Evolutionary conservation across 148 eudicot species (phyloP).

Genomic region (Camellia japonica): DNA sequence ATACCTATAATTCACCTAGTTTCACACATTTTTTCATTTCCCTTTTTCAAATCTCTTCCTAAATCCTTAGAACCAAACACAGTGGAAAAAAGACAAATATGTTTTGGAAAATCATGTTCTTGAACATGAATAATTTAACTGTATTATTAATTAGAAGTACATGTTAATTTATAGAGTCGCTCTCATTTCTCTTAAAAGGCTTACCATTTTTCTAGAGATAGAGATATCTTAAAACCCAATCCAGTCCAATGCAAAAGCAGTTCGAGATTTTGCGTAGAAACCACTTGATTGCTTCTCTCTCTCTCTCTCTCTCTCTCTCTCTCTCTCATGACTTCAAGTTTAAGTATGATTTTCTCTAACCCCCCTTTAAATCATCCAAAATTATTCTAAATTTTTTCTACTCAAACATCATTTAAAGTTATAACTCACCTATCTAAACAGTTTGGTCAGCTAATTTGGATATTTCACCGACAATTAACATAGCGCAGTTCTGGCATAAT

Average conservation of each 20-base stretch:
- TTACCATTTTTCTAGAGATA: not conserved
- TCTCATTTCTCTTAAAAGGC: too few relatives aligned
- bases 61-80: too few relatives aligned
- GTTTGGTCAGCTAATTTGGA: not conserved
- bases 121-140: conserved; percentile 1
- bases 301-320: conserved; percentile 20
- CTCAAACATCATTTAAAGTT: conserved; percentile 10
- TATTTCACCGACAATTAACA: not conserved
- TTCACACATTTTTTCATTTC: too few relatives aligned
- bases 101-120: not conserved
- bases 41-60: too few relatives aligned
- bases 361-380: conserved; percentile 23
- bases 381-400: not conserved
- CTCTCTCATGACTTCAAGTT: conserved; percentile 54
- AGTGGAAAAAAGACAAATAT: too few relatives aligned
- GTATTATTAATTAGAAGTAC: conserved; percentile 29
- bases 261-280: conserved; percentile 60
- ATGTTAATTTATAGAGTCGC: conserved; percentile 20
- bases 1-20: too few relatives aligned
- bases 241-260: conserved; percentile 46
- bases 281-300: conserved; percentile 64
- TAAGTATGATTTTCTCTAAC: conserved; percentile 55
- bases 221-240: conserved; percentile 64
- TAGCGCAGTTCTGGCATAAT: not conserved
- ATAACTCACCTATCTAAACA: not conserved